These are phyloP conservation scores for Phlebopus sp. DNA, from an alignment of 1,284 basidiomycete species.

Conservation along the genomic window DNA sequence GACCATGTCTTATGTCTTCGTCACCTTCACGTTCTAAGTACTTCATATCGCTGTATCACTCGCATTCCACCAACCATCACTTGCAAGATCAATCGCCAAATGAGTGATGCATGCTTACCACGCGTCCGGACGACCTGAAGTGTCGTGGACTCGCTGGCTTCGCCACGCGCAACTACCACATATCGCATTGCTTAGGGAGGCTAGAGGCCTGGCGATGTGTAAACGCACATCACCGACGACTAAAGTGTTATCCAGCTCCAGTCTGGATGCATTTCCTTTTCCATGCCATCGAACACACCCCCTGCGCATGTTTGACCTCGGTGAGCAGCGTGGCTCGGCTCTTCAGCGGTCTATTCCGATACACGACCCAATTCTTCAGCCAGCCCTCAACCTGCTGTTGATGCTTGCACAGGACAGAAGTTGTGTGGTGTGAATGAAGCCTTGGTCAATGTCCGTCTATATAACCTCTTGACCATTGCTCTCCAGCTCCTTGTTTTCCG, in stretches of 20 bases:
- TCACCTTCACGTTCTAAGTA: constrained; percentile 28
- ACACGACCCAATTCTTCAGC: constrained; percentile 25
- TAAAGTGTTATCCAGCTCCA: constrained; percentile 7
- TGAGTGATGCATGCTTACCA: constrained; percentile 31
- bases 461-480: constrained; percentile 30
- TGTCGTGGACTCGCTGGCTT: not conserved
- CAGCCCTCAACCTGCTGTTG: constrained; percentile 34
- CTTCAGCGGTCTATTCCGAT: constrained; percentile 19
- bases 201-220: constrained; percentile 16
- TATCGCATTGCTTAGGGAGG: constrained; percentile 10
- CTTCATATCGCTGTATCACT: constrained; percentile 32
- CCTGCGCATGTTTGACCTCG: constrained; percentile 25
- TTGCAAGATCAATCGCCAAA: constrained; percentile 15
- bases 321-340: constrained; percentile 28
- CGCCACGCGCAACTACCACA: constrained; percentile 6
- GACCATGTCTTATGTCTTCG: constrained; percentile 17
- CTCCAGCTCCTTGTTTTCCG: constrained; percentile 45
- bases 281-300: constrained; percentile 21
- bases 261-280: constrained; percentile 7
- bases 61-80: constrained; percentile 20
- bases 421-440: constrained; percentile 30
- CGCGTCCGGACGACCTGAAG: constrained; percentile 17
- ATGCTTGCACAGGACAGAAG: constrained; percentile 21
- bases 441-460: constrained; percentile 23
- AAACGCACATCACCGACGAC: constrained; percentile 8